These are phyloP conservation scores for Boeremia exigua DNA, from an alignment of 2,329 filamentous ascomycete species.

Conservation along the genomic window DNA sequence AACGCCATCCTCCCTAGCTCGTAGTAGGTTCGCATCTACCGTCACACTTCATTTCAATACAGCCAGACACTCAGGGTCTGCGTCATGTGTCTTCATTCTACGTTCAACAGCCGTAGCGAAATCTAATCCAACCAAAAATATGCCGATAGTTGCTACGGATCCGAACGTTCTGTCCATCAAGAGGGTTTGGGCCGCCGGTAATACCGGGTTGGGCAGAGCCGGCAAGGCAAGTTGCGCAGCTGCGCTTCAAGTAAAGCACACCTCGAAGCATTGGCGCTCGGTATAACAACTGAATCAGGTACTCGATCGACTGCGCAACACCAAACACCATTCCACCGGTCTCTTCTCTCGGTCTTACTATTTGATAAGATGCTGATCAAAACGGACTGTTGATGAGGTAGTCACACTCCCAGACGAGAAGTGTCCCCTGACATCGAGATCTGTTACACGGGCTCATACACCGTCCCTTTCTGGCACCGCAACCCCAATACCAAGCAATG, in stretches of 20 bases:
- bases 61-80: neutral
- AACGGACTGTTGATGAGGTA: neutral
- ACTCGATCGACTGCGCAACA: constrained; percentile 4
- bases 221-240: neutral
- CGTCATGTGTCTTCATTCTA: neutral
- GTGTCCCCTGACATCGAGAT: neutral
- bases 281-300: neutral
- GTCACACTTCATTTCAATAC: constrained; percentile 1
- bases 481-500: neutral
- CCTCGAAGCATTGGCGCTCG: constrained; percentile 1
- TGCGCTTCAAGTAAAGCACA: neutral
- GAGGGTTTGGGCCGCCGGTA: constrained; percentile 1
- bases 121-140: neutral
- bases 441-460: neutral
- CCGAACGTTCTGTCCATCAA: neutral
- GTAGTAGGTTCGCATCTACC: neutral
- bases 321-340: neutral
- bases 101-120: neutral
- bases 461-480: neutral
- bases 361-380: neutral
- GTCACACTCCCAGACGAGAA: neutral
- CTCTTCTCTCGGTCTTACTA: neutral
- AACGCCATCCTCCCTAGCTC: neutral
- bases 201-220: constrained; percentile 5
- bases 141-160: too few species aligned